Percentiles rank a stretch among this genome's conserved stretches.
phyloP scores from a whole-genome alignment of 805 yeast species.

The Teunomyces gatunensis region DNA sequence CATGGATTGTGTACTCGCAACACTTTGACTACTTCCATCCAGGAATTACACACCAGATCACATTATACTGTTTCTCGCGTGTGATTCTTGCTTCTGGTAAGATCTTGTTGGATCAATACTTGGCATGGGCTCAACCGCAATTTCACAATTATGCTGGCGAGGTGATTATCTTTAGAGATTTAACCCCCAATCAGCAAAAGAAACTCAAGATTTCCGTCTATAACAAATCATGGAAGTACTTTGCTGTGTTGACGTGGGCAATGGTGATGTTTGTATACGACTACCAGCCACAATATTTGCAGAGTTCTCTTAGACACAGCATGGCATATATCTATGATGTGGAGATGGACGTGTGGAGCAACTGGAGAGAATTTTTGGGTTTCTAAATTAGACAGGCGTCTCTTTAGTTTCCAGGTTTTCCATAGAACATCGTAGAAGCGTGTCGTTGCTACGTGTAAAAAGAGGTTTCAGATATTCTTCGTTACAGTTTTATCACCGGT shows the following conservation, averaged over 20 bases:
- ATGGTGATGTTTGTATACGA: conserved; percentile 69
- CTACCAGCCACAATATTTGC: conserved; percentile 59
- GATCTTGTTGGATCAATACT: conserved; percentile 40
- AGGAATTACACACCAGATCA: conserved; percentile 67
- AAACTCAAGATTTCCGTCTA: conserved; percentile 25
- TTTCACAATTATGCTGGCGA: conserved; percentile 18
- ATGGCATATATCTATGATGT: conserved; percentile 70
- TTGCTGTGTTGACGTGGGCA: conserved; percentile 71
- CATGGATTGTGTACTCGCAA: conserved; percentile 45
- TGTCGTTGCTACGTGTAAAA: neutral
- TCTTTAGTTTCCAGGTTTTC: neutral
- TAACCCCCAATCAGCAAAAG: conserved; percentile 31
- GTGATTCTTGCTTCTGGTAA: conserved; percentile 63
- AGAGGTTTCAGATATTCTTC: no score
- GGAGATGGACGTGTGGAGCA: conserved; percentile 51
- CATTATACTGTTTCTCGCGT: conserved; percentile 69
- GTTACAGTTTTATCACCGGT: no score
- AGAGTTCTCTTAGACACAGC: conserved; percentile 60
- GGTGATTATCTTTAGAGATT: conserved; percentile 21
- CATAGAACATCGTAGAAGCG: neutral
- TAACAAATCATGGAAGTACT: conserved; percentile 48
- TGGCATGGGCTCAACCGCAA: conserved; percentile 35
- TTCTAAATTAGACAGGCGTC: neutral
- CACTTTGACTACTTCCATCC: conserved; percentile 43
- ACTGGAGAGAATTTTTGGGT: conserved; percentile 46